Base-by-base conservation (phyloP, 2,329 filamentous ascomycete genomes). In the Leptographium wingfieldii region DNA sequence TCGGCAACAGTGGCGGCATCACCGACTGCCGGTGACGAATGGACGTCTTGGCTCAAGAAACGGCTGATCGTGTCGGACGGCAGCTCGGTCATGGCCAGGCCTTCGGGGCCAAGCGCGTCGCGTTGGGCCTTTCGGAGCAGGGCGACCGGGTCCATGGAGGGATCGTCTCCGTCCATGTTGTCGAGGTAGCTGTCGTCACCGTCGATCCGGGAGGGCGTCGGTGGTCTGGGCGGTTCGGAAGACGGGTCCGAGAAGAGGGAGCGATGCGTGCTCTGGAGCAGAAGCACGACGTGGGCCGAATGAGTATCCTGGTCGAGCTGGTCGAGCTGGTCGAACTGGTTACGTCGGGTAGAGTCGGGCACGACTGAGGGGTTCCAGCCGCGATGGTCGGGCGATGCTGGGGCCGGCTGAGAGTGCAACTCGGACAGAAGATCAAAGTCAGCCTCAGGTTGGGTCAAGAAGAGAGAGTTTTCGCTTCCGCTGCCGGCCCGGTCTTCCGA, bases 401-500 rank as follows among this genome's bases (percentile, higher is more conserved):
- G 58, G 1, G 43, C 16, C 4, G 46, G 14, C 4, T 46, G 52
- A 4, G 35, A 48, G 1, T 48, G 31, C 29, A 14, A 1, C n/a
- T 59, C 22, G 19, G 38, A 55, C 43, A 62, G 40, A 3, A 59
- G 52, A 12, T 53, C 35, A 31, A 64, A 64, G 51, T 59, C 59
- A 0, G 58, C 56, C 46, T 61, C 59, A 0, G 61, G 61, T 54
- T 65, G 64, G 0, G 64, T 65, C 27, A 61, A 22, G 19, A 65
- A 65, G 4, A 6, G 55, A 7, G 54, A 40, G 38, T 40, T 40
- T 16, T 40, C 38, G 38, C 38, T 40, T 14, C 38, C 14, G 25
- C 38, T 40, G 38, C 38, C 14, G 19, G 25, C 16, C 27, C 33
- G 14, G 3, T 53, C 48, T 52, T 29, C 22, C 22, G 48, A 52